phyloP scores from a whole-genome alignment of 208 protist genomes.

The Trypanosoma rangeli region DNA sequence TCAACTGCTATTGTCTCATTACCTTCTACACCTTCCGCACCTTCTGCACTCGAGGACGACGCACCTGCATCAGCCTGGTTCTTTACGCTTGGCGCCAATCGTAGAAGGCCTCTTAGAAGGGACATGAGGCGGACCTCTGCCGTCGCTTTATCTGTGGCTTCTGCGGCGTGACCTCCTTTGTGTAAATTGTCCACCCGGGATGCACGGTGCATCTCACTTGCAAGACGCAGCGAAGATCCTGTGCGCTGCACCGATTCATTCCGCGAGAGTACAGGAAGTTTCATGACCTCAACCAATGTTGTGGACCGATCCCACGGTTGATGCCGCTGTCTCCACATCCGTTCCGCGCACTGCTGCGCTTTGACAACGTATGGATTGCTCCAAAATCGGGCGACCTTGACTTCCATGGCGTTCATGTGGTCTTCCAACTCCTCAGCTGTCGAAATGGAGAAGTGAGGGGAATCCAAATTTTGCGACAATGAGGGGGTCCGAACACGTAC shows the following conservation, averaged over 20 bases:
- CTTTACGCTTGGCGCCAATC: neutral
- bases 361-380: constrained; percentile 78
- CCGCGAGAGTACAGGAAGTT: neutral
- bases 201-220: neutral
- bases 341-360: constrained; percentile 32
- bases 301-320: neutral
- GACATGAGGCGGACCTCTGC: constrained; percentile 10
- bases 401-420: constrained; percentile 51
- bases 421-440: neutral
- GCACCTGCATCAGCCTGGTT: neutral
- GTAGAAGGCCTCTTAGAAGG: constrained; percentile 11
- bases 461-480: neutral
- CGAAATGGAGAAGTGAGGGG: constrained; percentile 2
- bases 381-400: constrained; percentile 62
- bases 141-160: neutral
- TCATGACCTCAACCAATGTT: neutral
- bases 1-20: neutral
- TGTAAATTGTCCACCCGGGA: neutral
- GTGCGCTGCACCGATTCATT: neutral
- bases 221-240: neutral
- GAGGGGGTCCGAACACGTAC: neutral
- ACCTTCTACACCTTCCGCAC: neutral
- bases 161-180: neutral
- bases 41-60: neutral
- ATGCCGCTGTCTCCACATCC: constrained; percentile 8